Evolutionary conservation across 805 yeast genomes (phyloP).

Genomic region (Lipomyces lipofer): DNA sequence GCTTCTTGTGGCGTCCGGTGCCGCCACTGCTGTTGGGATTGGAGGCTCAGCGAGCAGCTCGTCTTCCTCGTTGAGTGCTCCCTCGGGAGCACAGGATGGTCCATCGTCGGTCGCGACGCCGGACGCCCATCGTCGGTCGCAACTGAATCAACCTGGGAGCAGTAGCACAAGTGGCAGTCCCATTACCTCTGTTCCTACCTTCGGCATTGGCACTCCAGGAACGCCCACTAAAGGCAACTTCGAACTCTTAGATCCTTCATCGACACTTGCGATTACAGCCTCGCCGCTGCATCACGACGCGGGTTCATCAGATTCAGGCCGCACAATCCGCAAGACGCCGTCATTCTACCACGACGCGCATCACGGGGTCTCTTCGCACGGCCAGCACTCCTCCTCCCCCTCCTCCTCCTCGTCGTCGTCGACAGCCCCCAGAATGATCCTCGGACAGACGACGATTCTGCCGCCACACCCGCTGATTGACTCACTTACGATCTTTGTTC

Average conservation of each 20-base stretch:
- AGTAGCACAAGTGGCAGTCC: too few relatives aligned
- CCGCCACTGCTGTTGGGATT: not conserved
- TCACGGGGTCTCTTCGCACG: not conserved
- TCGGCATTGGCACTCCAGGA: too few relatives aligned
- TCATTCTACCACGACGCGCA: slow-evolving; percentile 11
- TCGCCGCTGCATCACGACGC: slow-evolving; percentile 3
- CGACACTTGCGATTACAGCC: too few relatives aligned
- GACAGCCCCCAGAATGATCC: not conserved
- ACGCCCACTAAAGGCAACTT: too few relatives aligned
- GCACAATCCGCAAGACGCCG: slow-evolving; percentile 14
- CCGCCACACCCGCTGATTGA: slow-evolving; percentile 40
- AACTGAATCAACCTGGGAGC: too few relatives aligned
- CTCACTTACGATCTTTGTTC: slow-evolving; percentile 39
- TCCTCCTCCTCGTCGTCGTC: not conserved
- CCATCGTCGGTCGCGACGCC: too few relatives aligned
- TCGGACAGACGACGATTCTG: slow-evolving; percentile 28
- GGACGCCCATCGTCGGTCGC: too few relatives aligned
- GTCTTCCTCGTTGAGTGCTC: slow-evolving; percentile 15
- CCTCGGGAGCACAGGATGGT: too few relatives aligned
- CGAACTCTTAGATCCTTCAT: too few relatives aligned
- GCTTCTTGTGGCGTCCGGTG: slow-evolving; percentile 12
- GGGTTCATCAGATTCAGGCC: too few relatives aligned
- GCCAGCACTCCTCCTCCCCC: too few relatives aligned
- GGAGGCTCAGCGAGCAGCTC: slow-evolving; percentile 21
- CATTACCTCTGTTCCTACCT: too few relatives aligned